These are phyloP conservation scores for Cryphonectria naterciae DNA, from an alignment of 2,329 filamentous ascomycete species.

Conservation along the genomic window DNA sequence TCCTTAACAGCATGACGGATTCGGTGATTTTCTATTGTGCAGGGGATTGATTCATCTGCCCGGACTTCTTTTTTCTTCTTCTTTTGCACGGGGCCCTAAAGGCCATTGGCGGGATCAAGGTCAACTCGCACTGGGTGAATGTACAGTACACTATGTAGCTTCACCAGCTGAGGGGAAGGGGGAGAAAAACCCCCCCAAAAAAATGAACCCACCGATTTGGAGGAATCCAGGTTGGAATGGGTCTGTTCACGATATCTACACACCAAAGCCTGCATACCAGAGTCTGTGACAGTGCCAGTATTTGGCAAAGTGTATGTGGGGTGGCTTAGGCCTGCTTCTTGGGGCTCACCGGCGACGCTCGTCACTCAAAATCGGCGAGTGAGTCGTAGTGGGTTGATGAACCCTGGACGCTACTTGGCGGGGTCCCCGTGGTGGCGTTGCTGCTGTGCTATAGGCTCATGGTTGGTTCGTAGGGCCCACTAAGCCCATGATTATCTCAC, in stretches of 20 bases:
- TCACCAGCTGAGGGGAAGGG: background rate
- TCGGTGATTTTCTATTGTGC: background rate
- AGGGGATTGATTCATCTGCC: background rate
- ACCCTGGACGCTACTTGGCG: background rate
- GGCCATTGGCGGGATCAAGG: background rate
- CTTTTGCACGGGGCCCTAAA: background rate
- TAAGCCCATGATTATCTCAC: conserved; percentile 3
- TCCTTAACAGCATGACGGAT: background rate
- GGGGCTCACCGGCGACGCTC: background rate
- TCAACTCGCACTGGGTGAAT: background rate
- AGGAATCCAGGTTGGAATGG: background rate
- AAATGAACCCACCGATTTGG: background rate
- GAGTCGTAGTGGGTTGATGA: conserved; percentile 3
- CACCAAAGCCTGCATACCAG: background rate
- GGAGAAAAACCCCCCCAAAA: background rate
- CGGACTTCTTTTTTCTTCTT: background rate
- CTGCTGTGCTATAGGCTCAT: background rate
- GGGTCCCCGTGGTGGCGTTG: background rate
- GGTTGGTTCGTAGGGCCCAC: conserved; percentile 21
- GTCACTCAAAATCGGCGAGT: conserved; percentile 11
- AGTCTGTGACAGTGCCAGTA: background rate
- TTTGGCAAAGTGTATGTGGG: background rate
- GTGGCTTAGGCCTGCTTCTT: background rate
- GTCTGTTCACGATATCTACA: background rate
- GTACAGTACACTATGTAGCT: background rate